Conservation (phyloP, 2,329 filamentous ascomycete species). For the Calonectria multiphialidica region DNA sequence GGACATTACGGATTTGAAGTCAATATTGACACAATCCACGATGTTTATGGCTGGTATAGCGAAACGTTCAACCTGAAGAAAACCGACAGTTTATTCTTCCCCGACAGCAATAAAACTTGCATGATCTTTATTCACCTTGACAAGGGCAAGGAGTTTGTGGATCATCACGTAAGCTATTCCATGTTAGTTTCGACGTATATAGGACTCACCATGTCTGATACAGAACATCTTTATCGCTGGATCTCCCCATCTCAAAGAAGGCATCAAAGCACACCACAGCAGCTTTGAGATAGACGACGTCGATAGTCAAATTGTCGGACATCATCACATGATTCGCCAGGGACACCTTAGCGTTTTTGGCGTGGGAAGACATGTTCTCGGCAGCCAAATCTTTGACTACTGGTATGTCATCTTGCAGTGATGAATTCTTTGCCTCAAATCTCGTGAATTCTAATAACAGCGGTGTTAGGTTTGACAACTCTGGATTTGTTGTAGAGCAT, state of each 20-base stretch:
- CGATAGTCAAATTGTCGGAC: slow-evolving; percentile 16
- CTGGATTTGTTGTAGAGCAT: slow-evolving; percentile 19
- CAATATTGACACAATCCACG: not conserved
- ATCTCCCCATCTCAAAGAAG: slow-evolving; percentile 13
- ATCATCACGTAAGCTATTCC: slow-evolving; percentile 18
- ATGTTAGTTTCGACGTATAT: too few species aligned
- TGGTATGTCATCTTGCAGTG: slow-evolving; percentile 2
- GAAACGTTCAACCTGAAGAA: slow-evolving; percentile 12
- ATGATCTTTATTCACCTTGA: slow-evolving; percentile 23
- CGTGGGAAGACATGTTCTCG: slow-evolving; percentile 23
- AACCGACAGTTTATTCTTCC: slow-evolving; percentile 7
- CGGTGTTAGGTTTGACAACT: slow-evolving; percentile 16
- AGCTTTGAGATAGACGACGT: slow-evolving; percentile 24
- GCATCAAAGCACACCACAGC: slow-evolving; percentile 20
- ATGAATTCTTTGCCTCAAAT: not conserved
- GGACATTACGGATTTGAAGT: slow-evolving; percentile 25
- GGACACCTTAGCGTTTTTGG: slow-evolving; percentile 10
- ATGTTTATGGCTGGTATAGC: slow-evolving; percentile 13
- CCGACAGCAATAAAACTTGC: slow-evolving; percentile 11
- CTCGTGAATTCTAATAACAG: not conserved
- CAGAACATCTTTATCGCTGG: slow-evolving; percentile 24
- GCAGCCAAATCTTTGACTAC: slow-evolving; percentile 24
- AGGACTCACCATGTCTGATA: not conserved
- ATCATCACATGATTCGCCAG: slow-evolving; percentile 7
- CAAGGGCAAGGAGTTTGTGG: slow-evolving; percentile 19